Percentiles rank a stretch among this genome's conserved stretches.
Evolutionary conservation across 208 protist genomes (phyloP).

Genomic region (Jaenimonas drosophilae): DNA sequence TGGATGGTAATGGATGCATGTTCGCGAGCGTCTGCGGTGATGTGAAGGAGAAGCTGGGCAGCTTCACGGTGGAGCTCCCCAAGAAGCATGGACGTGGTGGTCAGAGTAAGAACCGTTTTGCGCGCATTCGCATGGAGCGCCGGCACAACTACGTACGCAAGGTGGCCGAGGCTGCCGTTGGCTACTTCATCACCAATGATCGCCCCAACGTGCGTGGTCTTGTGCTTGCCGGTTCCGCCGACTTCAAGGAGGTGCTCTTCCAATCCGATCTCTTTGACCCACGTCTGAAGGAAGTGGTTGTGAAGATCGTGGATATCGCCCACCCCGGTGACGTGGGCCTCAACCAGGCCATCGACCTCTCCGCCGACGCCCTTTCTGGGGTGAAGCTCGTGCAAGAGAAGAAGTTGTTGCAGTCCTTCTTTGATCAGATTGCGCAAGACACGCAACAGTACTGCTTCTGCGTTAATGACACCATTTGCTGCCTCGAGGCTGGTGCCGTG

Average conservation of each 20-base stretch:
- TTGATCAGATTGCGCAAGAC: slow-evolving; percentile 98
- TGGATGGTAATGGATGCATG: slow-evolving; percentile 98
- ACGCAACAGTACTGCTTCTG: slow-evolving; percentile 99
- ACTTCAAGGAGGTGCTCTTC: slow-evolving; percentile 99
- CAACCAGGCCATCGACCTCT: slow-evolving; percentile 99
- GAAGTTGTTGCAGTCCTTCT: slow-evolving; percentile 97
- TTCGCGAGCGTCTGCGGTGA: slow-evolving; percentile 98
- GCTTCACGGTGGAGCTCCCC: slow-evolving; percentile 99
- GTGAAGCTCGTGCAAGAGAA: slow-evolving; percentile 99
- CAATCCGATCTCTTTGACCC: slow-evolving; percentile 97
- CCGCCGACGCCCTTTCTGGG: slow-evolving; percentile 91
- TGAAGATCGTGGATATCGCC: slow-evolving; percentile 98
- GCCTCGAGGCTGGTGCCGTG: slow-evolving; percentile 96
- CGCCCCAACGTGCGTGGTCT: slow-evolving; percentile 97
- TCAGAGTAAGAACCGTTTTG: slow-evolving; percentile 99
- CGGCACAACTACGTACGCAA: slow-evolving; percentile 99
- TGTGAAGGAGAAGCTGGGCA: slow-evolving; percentile 96
- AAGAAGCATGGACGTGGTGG: slow-evolving; percentile 99
- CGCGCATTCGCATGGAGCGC: slow-evolving; percentile 98
- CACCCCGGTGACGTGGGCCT: slow-evolving; percentile 99
- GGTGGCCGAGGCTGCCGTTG: slow-evolving; percentile 95
- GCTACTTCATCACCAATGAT: slow-evolving; percentile 99
- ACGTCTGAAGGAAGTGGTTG: slow-evolving; percentile 95
- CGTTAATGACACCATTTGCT: slow-evolving; percentile 94
- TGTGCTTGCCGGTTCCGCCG: slow-evolving; percentile 98